A percentile compares a stretch with the other conserved stretches of the same genome.
These are phyloP conservation scores for Porphyrellus sp. DNA, from an alignment of 1,284 basidiomycete species.

Conservation along the genomic window DNA sequence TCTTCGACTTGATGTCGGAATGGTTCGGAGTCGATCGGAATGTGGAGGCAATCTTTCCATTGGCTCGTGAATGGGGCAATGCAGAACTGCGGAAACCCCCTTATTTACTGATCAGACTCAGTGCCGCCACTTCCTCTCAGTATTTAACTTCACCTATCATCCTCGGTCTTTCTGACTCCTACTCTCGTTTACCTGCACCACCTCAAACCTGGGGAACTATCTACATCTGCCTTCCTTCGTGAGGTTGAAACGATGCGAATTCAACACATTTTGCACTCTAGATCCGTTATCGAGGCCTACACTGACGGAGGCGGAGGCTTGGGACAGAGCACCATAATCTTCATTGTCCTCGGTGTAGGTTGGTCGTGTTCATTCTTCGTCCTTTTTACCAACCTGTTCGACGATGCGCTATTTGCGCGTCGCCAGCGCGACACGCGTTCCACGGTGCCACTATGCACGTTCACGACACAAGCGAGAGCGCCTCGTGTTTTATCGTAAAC, in stretches of 20 bases:
- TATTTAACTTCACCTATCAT: conserved; percentile 21
- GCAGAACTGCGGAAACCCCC: conserved; percentile 14
- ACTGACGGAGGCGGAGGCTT: conserved; percentile 5
- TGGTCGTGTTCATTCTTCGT: conserved; percentile 20
- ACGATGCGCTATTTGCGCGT: conserved; percentile 1
- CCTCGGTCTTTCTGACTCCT: conserved; percentile 11
- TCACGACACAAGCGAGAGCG: neutral
- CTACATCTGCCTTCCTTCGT: neutral
- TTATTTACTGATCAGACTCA: conserved; percentile 14
- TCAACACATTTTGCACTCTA: conserved; percentile 14
- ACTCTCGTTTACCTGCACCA: conserved; percentile 1
- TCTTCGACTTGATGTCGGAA: conserved; percentile 17
- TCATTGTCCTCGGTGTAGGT: conserved; percentile 30
- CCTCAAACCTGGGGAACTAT: conserved; percentile 1
- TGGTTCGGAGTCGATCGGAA: conserved; percentile 14
- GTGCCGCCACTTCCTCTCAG: conserved; percentile 9
- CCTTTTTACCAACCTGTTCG: conserved; percentile 1
- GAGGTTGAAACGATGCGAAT: conserved; percentile 7
- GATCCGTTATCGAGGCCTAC: conserved; percentile 5
- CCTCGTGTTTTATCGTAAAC: neutral
- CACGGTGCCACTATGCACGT: neutral
- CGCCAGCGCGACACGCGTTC: neutral
- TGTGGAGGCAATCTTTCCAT: conserved; percentile 20
- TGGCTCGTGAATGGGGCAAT: conserved; percentile 24
- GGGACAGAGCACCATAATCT: conserved; percentile 22